phyloP scores from a whole-genome alignment of 2,329 filamentous ascomycete species.

The Lizonia empirigonia region DNA sequence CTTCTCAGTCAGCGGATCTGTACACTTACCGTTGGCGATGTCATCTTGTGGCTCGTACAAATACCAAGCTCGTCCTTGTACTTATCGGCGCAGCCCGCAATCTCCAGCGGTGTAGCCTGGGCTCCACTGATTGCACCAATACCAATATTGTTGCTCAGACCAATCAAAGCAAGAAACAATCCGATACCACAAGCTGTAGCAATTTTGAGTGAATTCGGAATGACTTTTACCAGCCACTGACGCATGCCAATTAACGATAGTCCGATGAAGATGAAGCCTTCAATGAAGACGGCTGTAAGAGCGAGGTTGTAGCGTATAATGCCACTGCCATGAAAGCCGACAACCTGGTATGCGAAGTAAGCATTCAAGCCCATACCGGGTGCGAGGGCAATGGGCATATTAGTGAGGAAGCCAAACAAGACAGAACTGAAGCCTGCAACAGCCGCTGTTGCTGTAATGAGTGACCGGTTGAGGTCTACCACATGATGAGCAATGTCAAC shows the following conservation, averaged over 20 bases:
- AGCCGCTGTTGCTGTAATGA: constrained; percentile 83
- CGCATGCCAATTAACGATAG: constrained; percentile 80
- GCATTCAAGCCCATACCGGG: constrained; percentile 68
- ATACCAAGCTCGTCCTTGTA: constrained; percentile 56
- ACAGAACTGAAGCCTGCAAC: constrained; percentile 79
- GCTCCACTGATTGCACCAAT: constrained; percentile 76
- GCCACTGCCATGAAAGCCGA: constrained; percentile 76
- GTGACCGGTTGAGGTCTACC: constrained; percentile 69
- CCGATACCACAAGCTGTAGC: constrained; percentile 86
- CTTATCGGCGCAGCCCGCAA: constrained; percentile 74
- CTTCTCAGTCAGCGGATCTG: constrained; percentile 1
- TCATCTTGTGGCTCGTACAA: constrained; percentile 77
- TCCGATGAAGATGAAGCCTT: constrained; percentile 83
- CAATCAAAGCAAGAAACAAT: constrained; percentile 76
- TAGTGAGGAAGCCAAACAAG: constrained; percentile 80
- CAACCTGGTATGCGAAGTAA: constrained; percentile 83
- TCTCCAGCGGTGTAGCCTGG: constrained; percentile 68
- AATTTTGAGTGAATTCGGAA: constrained; percentile 83
- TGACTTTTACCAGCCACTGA: constrained; percentile 83
- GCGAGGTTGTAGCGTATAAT: constrained; percentile 75
- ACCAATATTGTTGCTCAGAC: constrained; percentile 77
- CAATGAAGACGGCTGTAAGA: constrained; percentile 84
- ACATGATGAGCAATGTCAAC: not conserved
- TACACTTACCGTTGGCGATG: constrained; percentile 64
- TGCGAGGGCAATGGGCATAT: constrained; percentile 60